Evolutionary conservation across 768 basidiomycete genomes (phyloP), one percentile per base, ranked within the genome.

Genomic region (Gelatoporia subvermispora): DNA sequence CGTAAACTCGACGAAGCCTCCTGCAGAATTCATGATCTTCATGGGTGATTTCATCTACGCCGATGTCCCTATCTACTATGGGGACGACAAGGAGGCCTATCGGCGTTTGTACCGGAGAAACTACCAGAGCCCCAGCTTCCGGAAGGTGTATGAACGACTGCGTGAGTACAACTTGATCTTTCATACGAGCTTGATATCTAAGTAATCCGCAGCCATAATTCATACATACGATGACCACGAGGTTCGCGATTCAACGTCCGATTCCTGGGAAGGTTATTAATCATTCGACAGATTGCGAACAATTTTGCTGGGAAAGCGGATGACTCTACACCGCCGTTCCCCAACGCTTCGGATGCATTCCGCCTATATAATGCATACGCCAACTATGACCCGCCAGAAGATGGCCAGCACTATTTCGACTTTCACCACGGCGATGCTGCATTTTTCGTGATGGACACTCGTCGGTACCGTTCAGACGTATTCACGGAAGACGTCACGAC

Each of bases 371-470:
- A 83, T 41, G 81, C 78, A 2, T 65, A 76, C 23, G 78, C 74
- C 11, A 86, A 88, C 60, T 82, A 79, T 61, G 81, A 83, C 50
- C 64, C 82, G 1, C 48, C 62, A 20, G 62, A 60, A 15, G 60
- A 66, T 7, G 75, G 69, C 22, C 68, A 72, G 43, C 67, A 77
- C 51, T 84, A 82, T 59, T 85, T 73, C 57, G 74, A 77, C 45
- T 85, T 85, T 65, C 70, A 71, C 28, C 76, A 83, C 53, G 85
- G 79, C 0, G 86, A 90, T 56, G 69, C 72, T 8, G 82, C 84
- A 0, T 88, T 85, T 64, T 90, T 88, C 67, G 84, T 88, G n/a
- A 68, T 84, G 68, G 87, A 89, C 65, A 85, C 84, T 1, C 72
- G 85, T 16, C 70, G 75, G 5, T 76, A 84, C 59, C 75, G 84